Evolutionary conservation across 2,329 filamentous ascomycete genomes (phyloP).

Genomic region (Diaporthe amygdali): DNA sequence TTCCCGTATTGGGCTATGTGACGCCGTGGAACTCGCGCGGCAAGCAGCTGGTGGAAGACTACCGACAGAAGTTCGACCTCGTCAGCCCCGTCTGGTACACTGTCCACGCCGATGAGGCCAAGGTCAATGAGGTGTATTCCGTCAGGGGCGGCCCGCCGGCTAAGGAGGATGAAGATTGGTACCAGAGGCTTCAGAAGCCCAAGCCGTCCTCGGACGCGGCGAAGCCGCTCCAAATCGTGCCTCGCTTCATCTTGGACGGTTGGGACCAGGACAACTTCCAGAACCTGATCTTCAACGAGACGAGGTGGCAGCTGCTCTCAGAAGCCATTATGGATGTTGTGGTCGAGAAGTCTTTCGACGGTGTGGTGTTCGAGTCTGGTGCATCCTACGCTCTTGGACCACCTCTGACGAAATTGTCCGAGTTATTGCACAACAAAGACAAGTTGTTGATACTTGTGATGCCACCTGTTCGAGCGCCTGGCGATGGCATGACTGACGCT

Average conservation of each 20-base stretch:
- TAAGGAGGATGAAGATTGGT: slow-evolving; percentile 26
- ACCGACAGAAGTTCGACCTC: slow-evolving; percentile 29
- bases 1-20: slow-evolving; percentile 29
- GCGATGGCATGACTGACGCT: slow-evolving; percentile 1
- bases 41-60: slow-evolving; percentile 28
- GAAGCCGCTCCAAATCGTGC: slow-evolving; percentile 22
- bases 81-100: slow-evolving; percentile 31
- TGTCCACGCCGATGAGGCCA: slow-evolving; percentile 24
- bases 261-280: slow-evolving; percentile 28
- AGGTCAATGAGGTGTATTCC: slow-evolving; percentile 22
- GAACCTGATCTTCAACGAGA: slow-evolving; percentile 29
- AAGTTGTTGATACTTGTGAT: slow-evolving; percentile 29
- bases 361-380: slow-evolving; percentile 29
- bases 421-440: slow-evolving; percentile 18
- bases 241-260: slow-evolving; percentile 29
- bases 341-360: slow-evolving; percentile 26
- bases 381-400: slow-evolving; percentile 27
- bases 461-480: slow-evolving; percentile 23
- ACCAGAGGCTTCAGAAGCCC: slow-evolving; percentile 18
- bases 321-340: slow-evolving; percentile 25
- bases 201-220: background rate
- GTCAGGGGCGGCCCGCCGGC: slow-evolving; percentile 26
- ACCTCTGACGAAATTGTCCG: slow-evolving; percentile 24
- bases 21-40: slow-evolving; percentile 31
- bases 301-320: slow-evolving; percentile 26